Base-by-base conservation (phyloP, 768 basidiomycete species). In the Psilocybe sp. region DNA sequence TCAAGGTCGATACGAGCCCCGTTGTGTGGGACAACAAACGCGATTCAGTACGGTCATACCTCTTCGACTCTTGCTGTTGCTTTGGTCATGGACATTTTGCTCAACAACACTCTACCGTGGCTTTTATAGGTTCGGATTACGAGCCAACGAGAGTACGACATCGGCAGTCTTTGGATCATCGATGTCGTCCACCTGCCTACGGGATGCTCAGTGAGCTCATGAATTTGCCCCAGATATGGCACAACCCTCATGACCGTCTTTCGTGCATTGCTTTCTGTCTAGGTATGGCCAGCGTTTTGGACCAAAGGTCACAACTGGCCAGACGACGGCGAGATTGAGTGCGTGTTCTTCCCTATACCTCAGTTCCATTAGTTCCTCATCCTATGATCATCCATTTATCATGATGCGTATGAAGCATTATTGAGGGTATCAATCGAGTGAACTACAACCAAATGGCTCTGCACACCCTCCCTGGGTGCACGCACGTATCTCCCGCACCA, bases 1-100 rank as follows among this genome's bases (percentile, higher is more conserved):
- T 92, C 42, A 80, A 76, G 56, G 90, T 92, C 3, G 89, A 90
- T 55, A 71, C 70, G 1, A 80, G 79, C 6, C 69, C 73, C 48
- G 76, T 87, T 19, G 74, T 76, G 9, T 52, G 56, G n/a, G 48
- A 66, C 13, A 60, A 70, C 15, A 75, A 80, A 53, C 70, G 89
- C 37, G 79, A 84, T 56, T 72, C 87, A 13, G 87, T 89, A 34
- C 39, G 71, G 60, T 14, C 32, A 40, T 8, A 9, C 14, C 34
- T 4, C 9, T 15, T 9, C 23, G 2, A 14, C 14, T 19, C 2
- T 19, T 9, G n/a, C 13, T 45, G n/a, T n/a, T n/a, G n/a, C 35
- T 2, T 15, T 19, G 23, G 7, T 28, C 23, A 31, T 8, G 39
- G 10, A 23, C 14, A n/a, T 28, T 16, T 3, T 15, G n/a, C 6